phyloP scores from a whole-genome alignment of 495 filamentous ascomycete species.

The Penicillium cataractarum region DNA sequence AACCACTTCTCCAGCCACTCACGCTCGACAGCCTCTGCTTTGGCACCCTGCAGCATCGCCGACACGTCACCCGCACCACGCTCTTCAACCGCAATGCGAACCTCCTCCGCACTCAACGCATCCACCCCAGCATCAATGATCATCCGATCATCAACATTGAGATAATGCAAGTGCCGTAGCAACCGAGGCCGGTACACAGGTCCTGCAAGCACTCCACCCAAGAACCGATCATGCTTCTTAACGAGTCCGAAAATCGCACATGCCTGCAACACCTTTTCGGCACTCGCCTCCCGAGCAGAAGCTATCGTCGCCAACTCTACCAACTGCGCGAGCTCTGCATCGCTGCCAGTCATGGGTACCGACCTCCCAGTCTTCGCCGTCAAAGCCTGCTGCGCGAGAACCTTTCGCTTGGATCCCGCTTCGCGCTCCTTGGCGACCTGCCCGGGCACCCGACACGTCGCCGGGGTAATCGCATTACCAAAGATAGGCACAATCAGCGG shows the following conservation, averaged over 20 bases:
- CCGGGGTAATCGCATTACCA: constrained; percentile 71
- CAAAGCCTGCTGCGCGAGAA: constrained; percentile 28
- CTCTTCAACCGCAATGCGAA: constrained; percentile 59
- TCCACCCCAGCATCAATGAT: constrained; percentile 56
- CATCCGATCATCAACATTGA: constrained; percentile 62
- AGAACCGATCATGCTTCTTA: constrained; percentile 39
- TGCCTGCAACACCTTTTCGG: constrained; percentile 38
- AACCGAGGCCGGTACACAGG: constrained; percentile 46
- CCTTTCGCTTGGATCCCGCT: constrained; percentile 49
- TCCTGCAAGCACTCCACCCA: constrained; percentile 30
- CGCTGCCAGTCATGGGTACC: constrained; percentile 19
- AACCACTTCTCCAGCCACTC: constrained; percentile 48
- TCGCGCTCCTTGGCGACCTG: constrained; percentile 64
- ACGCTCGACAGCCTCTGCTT: constrained; percentile 35
- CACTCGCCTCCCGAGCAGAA: constrained; percentile 20
- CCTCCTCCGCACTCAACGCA: constrained; percentile 56
- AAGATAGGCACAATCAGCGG: constrained; percentile 71
- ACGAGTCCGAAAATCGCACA: constrained; percentile 54
- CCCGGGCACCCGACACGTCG: constrained; percentile 76
- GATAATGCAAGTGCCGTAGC: constrained; percentile 49
- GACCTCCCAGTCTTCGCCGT: constrained; percentile 18
- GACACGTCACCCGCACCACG: constrained; percentile 41
- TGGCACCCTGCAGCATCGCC: constrained; percentile 19
- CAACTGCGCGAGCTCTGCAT: constrained; percentile 34
- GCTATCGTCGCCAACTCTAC: constrained; percentile 22